Evolutionary conservation across 495 filamentous ascomycete genomes (phyloP), one percentile per base, ranked within the genome.

Genomic region (Penicillium coprophilum): DNA sequence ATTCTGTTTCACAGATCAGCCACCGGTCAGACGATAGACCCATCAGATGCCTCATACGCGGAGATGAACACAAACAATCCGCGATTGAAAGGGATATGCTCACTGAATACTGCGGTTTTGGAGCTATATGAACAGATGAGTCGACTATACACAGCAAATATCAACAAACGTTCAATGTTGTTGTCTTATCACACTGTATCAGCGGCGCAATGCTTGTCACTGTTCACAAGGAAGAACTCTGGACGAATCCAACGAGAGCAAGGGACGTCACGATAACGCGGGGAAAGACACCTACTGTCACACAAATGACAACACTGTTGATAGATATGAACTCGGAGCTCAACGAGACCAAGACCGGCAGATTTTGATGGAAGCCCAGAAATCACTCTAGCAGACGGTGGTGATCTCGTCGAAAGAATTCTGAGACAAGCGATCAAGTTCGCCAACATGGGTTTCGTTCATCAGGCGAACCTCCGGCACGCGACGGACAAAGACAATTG

Each of bases 401-500:
- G 17, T n/a, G 45, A 21, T 13, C 10, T 31, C 11, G 27, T 30
- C 10, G 19, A 10, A 11, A 1, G 45, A 11, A 17, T 30, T 1
- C 20, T 20, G 45, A 32, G n/a, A 8, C 10, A 5, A 8, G 17
- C 11, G 10, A 19, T 12, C n/a, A 44, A 21, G 8, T 2, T 23
- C 12, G 12, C 21, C 24, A 2, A 13, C 20, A 30, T 34, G 39
- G 2, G 2, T 10, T 1, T 31, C 28, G 17, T 6, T 31, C 45
- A 43, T 5, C n/a, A 21, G 17, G 21, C 9, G 9, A 31, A 15
- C 8, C 36, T 30, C 23, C 54, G 58, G 54, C 54, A 53, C 3
- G 5, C 10, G 27, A 38, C 49, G 54, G 58, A 57, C 48, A n/a
- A 44, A 5, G 23, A 31, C 19, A 2, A 56, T 36, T 43, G 43